These are phyloP conservation scores for Candida dubliniensis DNA, from an alignment of 1,139 yeast genomes.

Conservation along the genomic window DNA sequence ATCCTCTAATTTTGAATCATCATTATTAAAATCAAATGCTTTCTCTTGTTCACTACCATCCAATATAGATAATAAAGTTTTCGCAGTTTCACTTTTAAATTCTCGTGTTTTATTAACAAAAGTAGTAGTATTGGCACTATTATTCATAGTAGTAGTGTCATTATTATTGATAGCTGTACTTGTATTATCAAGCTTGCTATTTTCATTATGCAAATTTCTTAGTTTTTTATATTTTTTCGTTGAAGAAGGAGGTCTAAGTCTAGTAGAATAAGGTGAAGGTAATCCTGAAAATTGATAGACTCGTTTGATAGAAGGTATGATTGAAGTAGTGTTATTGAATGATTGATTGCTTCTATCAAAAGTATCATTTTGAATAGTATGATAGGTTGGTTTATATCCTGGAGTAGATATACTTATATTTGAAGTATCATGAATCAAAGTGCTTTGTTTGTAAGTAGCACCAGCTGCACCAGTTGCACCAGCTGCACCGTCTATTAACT, in stretches of 20 bases:
- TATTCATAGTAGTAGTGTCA: conserved; percentile 1
- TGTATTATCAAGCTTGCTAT: neutral
- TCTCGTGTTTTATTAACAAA: conserved; percentile 8
- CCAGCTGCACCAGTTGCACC: no score
- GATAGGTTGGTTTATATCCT: conserved; percentile 42
- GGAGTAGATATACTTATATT: conserved; percentile 32
- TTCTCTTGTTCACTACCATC: conserved; percentile 31
- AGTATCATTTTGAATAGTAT: conserved; percentile 28
- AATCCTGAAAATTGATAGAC: conserved; percentile 63
- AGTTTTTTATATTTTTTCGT: conserved; percentile 15
- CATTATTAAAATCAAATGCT: no score
- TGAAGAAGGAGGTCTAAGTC: conserved; percentile 33
- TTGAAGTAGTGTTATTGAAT: conserved; percentile 15
- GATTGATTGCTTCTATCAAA: conserved; percentile 23
- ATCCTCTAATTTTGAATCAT: no score
- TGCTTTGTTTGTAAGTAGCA: conserved; percentile 12
- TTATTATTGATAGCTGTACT: neutral
- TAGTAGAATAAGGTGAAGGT: conserved; percentile 65
- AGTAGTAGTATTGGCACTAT: conserved; percentile 6
- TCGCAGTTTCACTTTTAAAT: conserved; percentile 61
- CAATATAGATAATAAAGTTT: conserved; percentile 60
- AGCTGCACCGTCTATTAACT: neutral
- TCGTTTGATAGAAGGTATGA: conserved; percentile 41
- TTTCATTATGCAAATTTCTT: conserved; percentile 7
- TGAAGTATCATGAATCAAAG: conserved; percentile 10